Conservation (phyloP, 192 early-diverging fungal species). For the Umbelopsis sp. region DNA sequence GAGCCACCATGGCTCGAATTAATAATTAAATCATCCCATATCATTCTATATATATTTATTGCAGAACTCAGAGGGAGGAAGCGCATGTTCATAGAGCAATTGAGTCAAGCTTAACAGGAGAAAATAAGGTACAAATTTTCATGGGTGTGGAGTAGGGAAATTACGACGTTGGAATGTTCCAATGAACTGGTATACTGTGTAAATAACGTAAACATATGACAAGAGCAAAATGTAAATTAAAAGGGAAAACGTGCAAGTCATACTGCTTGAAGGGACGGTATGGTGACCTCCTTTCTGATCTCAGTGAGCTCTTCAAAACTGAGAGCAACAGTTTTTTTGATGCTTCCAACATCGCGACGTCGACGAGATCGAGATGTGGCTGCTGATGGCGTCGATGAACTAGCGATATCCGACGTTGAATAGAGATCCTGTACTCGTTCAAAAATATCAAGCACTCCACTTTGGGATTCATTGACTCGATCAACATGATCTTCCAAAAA, state of each 20-base stretch:
- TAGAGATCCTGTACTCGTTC: conserved; percentile 11
- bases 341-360: conserved; percentile 16
- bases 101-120: too few relatives aligned
- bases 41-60: conserved; percentile 22
- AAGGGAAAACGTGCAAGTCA: too few relatives aligned
- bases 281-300: conserved; percentile 15
- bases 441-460: not conserved
- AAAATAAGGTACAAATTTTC: too few relatives aligned
- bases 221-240: too few relatives aligned
- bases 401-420: conserved; percentile 9
- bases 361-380: not conserved
- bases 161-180: too few relatives aligned
- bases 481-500: conserved; percentile 18
- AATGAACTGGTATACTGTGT: too few relatives aligned
- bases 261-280: conserved; percentile 1
- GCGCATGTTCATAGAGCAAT: too few relatives aligned
- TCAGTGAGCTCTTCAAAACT: conserved; percentile 16
- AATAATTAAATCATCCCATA: not conserved
- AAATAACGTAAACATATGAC: too few relatives aligned
- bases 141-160: too few relatives aligned
- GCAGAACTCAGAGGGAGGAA: not conserved
- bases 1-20: too few relatives aligned
- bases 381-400: not conserved
- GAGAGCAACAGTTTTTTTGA: conserved; percentile 14
- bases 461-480: not conserved